phyloP scores from a whole-genome alignment of 2,329 filamentous ascomycete species.

The Fusarium nanum region DNA sequence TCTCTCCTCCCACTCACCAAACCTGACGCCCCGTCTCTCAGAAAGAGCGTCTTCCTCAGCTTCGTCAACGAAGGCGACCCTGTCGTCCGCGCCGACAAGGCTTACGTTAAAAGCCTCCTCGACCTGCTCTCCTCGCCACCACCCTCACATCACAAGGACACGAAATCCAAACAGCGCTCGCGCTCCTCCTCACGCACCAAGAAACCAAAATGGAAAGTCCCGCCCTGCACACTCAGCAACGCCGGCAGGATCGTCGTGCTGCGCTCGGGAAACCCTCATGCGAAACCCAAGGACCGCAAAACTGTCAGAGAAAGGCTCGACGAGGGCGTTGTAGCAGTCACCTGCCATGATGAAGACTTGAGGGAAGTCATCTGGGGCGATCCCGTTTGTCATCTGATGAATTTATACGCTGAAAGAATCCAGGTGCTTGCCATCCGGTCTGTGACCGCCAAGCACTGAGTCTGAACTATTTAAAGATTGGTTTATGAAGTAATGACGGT shows the following conservation, averaged over 20 bases:
- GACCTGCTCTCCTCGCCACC: conserved; percentile 74
- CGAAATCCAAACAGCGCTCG: conserved; percentile 18
- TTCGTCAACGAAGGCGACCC: conserved; percentile 91
- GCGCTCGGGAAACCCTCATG: conserved; percentile 59
- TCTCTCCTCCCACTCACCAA: conserved; percentile 75
- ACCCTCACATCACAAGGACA: conserved; percentile 14
- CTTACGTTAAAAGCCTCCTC: conserved; percentile 78
- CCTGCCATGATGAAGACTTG: conserved; percentile 75
- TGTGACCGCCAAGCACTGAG: conserved; percentile 43
- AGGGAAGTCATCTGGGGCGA: conserved; percentile 82
- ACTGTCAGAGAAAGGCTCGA: conserved; percentile 62
- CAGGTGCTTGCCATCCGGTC: conserved; percentile 76
- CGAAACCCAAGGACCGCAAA: conserved; percentile 56
- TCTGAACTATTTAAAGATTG: background rate
- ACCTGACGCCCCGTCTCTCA: conserved; percentile 60
- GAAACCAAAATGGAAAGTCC: conserved; percentile 71
- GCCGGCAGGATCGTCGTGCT: conserved; percentile 77
- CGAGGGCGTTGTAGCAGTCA: conserved; percentile 75
- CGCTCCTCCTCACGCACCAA: conserved; percentile 26
- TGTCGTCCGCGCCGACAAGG: conserved; percentile 79
- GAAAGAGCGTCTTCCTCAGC: conserved; percentile 79
- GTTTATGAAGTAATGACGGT: conserved; percentile 21
- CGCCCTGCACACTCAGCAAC: conserved; percentile 73
- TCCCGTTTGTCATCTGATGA: conserved; percentile 83
- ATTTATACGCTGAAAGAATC: conserved; percentile 77